Conservation (phyloP, 1,139 yeast species). For the Debaryomycetaceae sp. region DNA sequence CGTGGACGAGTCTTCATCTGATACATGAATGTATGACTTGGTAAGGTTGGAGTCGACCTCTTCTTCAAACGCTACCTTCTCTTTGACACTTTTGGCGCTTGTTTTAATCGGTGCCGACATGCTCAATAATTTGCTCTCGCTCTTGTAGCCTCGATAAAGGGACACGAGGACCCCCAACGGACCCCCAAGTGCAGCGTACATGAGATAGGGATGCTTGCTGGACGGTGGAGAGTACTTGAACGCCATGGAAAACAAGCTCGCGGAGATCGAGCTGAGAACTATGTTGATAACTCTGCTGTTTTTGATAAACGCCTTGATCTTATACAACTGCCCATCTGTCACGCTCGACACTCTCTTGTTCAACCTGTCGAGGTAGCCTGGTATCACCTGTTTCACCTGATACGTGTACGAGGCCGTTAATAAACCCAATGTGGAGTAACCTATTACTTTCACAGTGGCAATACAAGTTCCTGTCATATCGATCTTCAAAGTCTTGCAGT, state of each 20-base stretch:
- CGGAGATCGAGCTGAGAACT: constrained; percentile 34
- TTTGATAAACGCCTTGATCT: constrained; percentile 17
- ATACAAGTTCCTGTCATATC: constrained; percentile 46
- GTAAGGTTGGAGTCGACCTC: constrained; percentile 42
- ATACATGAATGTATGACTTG: constrained; percentile 48
- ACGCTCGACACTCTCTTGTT: constrained; percentile 10
- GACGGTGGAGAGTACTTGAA: constrained; percentile 37
- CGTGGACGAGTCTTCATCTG: constrained; percentile 37
- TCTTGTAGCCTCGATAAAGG: constrained; percentile 15
- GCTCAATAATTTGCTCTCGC: constrained; percentile 5
- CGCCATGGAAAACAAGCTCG: constrained; percentile 40
- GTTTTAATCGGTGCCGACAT: constrained; percentile 3
- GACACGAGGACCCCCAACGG: constrained; percentile 32
- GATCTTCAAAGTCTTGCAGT: neutral
- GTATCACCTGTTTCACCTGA: constrained; percentile 34
- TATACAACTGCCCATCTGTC: constrained; percentile 5
- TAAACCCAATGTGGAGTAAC: constrained; percentile 52
- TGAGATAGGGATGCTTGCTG: constrained; percentile 54
- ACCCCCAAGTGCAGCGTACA: constrained; percentile 52
- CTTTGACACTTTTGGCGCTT: constrained; percentile 3
- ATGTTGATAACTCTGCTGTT: constrained; percentile 27
- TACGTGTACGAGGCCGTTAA: constrained; percentile 40
- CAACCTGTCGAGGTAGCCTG: constrained; percentile 31
- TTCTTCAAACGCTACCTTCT: constrained; percentile 9
- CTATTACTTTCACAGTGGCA: constrained; percentile 47